Evolutionary conservation across 345 rosid species (phyloP), one percentile per base, ranked within the genome.

Genomic region (Carallia brachiata): DNA sequence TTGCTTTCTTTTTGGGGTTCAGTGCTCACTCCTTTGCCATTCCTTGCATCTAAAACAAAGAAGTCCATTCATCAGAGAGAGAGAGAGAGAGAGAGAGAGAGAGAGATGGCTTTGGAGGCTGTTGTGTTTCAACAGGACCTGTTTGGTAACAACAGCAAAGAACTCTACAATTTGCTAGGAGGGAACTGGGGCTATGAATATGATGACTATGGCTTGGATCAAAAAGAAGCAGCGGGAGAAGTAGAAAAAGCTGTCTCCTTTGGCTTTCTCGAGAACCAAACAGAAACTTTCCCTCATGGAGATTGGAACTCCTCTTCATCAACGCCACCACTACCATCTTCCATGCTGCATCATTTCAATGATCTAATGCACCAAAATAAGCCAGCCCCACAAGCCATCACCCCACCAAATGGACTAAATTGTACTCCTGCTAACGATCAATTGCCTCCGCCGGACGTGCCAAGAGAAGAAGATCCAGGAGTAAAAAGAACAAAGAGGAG

Each of bases 401-500:
- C 59, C 59, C 69, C 66, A 6, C 8, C 23, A 3, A 31, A 19
- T 54, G 66, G 60, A 65, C 56, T 72, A 1, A 16, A n/a, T 1
- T 8, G 30, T 9, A 7, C 73, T 40, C 65, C 70, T 4, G 5
- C 59, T 7, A n/a, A 8, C 2, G 62, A 61, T 37, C 27, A 36
- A 56, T 19, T 58, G 62, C 50, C 73, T 17, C 52, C 23, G 23
- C 73, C 31, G 63, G 66, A 61, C 84, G 88, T 16, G 81, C 82
- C 5, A 88, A 85, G 74, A 73, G 96, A 70, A 84, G 93, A 16
- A 84, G 96, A 37, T 68, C 87, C 32, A 88, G 85, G 81, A 83
- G 76, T 40, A 75, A 76, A 57, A 91, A 87, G 78, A 91, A 90
- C 84, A 85, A 84, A 73, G 97, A 89, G 71, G 98, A 94, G n/a